Conservation (phyloP, 768 basidiomycete species). For the Panaeolus papilionaceus region DNA sequence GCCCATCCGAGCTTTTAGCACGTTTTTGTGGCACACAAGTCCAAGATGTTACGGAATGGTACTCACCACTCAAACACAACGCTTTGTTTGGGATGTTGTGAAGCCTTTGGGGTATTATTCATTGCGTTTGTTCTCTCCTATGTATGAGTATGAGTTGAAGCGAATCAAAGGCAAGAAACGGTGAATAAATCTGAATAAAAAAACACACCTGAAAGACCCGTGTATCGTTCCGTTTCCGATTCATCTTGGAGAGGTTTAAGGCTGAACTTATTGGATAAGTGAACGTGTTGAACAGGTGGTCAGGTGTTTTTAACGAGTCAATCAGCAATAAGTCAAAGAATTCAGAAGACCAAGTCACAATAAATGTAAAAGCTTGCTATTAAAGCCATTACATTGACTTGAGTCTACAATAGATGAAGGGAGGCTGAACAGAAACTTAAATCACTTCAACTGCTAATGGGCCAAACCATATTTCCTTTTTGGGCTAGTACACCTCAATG, state of each 20-base stretch:
- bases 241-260: neutral
- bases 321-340: neutral
- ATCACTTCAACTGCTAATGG: neutral
- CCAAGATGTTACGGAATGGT: slow-evolving; percentile 4
- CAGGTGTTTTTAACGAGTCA: slow-evolving; percentile 6
- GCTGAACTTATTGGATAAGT: neutral
- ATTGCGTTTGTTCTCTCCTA: slow-evolving; percentile 10
- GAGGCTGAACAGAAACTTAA: neutral
- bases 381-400: slow-evolving; percentile 9
- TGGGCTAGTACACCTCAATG: neutral
- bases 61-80: slow-evolving; percentile 10
- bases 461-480: slow-evolving; percentile 7
- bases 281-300: slow-evolving; percentile 13
- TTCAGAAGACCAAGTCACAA: neutral
- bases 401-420: neutral
- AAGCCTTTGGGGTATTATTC: neutral
- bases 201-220: slow-evolving; percentile 4
- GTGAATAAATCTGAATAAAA: neutral
- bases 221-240: slow-evolving; percentile 6
- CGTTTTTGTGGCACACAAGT: slow-evolving; percentile 8
- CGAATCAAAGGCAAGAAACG: neutral
- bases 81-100: neutral
- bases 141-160: neutral
- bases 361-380: slow-evolving; percentile 7
- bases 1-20: neutral